phyloP scores from a whole-genome alignment of 208 protist species.

The Porcisia deanei region DNA sequence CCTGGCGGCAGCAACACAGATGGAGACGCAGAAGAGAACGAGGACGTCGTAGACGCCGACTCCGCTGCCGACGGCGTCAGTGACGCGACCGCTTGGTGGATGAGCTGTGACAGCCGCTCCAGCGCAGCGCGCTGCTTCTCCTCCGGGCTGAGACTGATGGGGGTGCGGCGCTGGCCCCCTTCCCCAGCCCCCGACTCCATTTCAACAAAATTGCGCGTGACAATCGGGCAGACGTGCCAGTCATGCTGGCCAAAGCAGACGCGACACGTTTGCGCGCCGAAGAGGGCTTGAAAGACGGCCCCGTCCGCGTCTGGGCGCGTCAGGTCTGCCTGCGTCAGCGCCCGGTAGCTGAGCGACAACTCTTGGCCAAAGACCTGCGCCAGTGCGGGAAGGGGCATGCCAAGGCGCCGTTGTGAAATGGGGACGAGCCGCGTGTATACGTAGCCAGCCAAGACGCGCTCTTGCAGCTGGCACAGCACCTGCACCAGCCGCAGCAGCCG shows the following conservation, averaged over 20 bases:
- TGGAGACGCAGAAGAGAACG: not conserved
- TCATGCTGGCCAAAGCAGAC: conserved; percentile 81
- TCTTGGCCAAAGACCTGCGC: conserved; percentile 41
- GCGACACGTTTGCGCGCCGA: conserved; percentile 65
- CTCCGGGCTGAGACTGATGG: conserved; percentile 68
- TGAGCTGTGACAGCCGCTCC: conserved; percentile 43
- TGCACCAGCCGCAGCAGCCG: conserved; percentile 59
- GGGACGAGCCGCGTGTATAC: conserved; percentile 77
- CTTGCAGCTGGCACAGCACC: conserved; percentile 63
- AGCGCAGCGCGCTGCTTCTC: conserved; percentile 76
- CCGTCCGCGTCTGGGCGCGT: conserved; percentile 34
- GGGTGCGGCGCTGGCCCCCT: conserved; percentile 8
- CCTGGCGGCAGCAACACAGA: conserved; percentile 1
- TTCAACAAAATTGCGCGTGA: conserved; percentile 78
- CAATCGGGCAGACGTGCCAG: conserved; percentile 74
- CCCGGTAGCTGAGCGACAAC: conserved; percentile 30
- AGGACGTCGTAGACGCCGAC: not conserved
- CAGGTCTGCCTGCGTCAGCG: conserved; percentile 24
- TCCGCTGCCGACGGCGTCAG: conserved; percentile 7
- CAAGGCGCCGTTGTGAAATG: conserved; percentile 23
- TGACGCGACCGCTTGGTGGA: conserved; percentile 38
- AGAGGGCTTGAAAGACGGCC: conserved; percentile 60
- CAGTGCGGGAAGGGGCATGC: conserved; percentile 9
- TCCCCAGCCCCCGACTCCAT: conserved; percentile 4
- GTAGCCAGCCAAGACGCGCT: conserved; percentile 83